Percentiles rank a stretch among this genome's conserved stretches.
Conservation (phyloP, 495 filamentous ascomycete genomes). For the Monascus purpureus region DNA sequence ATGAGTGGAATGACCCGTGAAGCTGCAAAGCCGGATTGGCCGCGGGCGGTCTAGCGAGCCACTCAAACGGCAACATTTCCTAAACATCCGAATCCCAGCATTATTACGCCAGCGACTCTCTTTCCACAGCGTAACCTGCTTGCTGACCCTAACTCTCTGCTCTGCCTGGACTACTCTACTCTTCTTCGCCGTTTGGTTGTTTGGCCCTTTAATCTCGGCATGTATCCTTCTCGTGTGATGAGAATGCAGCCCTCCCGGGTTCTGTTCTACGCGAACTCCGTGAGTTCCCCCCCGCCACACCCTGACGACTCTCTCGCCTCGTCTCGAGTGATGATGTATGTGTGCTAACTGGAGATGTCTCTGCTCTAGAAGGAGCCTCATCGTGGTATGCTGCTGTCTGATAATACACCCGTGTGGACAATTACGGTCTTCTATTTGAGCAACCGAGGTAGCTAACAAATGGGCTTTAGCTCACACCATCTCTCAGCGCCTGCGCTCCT, state of each 20-base stretch:
- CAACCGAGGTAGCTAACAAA: background rate
- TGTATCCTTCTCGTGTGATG: slow-evolving; percentile 53
- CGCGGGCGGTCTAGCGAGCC: slow-evolving; percentile 32
- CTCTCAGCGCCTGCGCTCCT: slow-evolving; percentile 78
- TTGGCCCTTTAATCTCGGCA: slow-evolving; percentile 20
- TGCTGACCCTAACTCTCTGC: slow-evolving; percentile 1
- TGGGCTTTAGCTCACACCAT: slow-evolving; percentile 94
- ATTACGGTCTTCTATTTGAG: background rate
- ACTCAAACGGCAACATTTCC: slow-evolving; percentile 26
- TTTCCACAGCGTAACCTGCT: too few species aligned
- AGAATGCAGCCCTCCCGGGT: slow-evolving; percentile 41
- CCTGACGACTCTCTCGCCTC: slow-evolving; percentile 4
- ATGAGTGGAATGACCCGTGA: slow-evolving; percentile 13
- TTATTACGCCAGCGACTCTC: too few species aligned
- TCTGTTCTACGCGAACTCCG: slow-evolving; percentile 60
- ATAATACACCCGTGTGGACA: slow-evolving; percentile 1
- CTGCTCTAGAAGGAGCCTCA: slow-evolving; percentile 82
- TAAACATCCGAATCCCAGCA: slow-evolving; percentile 23
- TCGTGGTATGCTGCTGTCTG: slow-evolving; percentile 46
- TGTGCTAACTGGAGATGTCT: too few species aligned
- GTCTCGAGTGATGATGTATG: too few species aligned
- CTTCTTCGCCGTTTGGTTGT: slow-evolving; percentile 4
- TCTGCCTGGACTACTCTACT: slow-evolving; percentile 12
- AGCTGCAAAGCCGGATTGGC: slow-evolving; percentile 28
- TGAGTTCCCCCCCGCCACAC: too few species aligned